Evolutionary conservation across 1,284 basidiomycete species (phyloP), one percentile per base, ranked within the genome.

Genomic region (Fomitiporia mediterranea): DNA sequence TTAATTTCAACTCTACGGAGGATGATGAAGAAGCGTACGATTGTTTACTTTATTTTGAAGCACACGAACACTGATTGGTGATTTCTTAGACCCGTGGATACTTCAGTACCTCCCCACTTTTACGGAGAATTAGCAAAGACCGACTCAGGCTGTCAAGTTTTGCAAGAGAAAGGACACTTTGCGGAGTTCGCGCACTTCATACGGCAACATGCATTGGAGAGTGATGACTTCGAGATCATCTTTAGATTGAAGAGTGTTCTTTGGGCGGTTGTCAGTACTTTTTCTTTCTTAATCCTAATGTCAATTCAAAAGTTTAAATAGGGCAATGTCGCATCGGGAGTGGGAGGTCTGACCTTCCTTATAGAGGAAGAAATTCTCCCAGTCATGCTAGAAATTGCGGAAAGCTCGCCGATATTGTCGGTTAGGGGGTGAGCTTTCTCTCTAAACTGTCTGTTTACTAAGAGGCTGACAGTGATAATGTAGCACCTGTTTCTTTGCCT

Each of bases 111-210:
- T 1, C 86, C 90, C 3, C 96, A 99, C 69, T 98, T 99, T 71
- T 97, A 98, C 64, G 95, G 96, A 21, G 94, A 98, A 69, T 90
- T 99, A 77, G 89, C 93, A 43, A 98, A 98, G 69, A 99, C 97
- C 0, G 87, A 89, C 50, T 86, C 95, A 53, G 97, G 97, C 0
- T 96, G 94, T 69, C 87, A 90, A 66, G 84, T 96, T 11, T 73
- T 99, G 42, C 81, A 85, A 53, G 91, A 94, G 59, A 94, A 91
- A 64, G 93, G 92, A 0, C 93, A 99, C 67, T 95, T 99, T 66
- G 70, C 79, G 5, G 92, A 96, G 58, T 98, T 98, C 68, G 86
- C 91, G 0, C 86, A 93, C 60, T 91, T 95, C 62, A 91, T 99
- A 56, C 82, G 92, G 15, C 79, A 86, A 62, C 92, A 99, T 69